These are phyloP conservation scores for Aureobasidium sp. DNA, from an alignment of 2,329 filamentous ascomycete genomes.

Conservation along the genomic window DNA sequence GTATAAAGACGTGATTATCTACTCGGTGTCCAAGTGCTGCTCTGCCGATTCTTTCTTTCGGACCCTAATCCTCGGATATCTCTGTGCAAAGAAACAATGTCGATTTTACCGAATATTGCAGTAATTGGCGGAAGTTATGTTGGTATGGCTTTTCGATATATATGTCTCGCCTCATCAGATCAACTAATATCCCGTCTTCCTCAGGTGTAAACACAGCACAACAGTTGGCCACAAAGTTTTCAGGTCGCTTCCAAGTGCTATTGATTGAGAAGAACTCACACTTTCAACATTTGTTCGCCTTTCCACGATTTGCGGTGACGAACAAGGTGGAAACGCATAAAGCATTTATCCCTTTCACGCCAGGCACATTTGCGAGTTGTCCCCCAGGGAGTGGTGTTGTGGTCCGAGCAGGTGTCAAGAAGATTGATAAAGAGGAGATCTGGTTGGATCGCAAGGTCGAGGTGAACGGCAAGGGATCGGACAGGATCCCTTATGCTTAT, in stretches of 20 bases:
- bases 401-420: not conserved
- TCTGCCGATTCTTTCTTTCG: no score
- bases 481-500: conserved; percentile 8
- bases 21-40: not conserved
- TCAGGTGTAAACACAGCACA: conserved; percentile 14
- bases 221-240: conserved; percentile 10
- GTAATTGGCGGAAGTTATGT: conserved; percentile 7
- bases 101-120: conserved; percentile 1
- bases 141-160: not conserved
- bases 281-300: conserved; percentile 14
- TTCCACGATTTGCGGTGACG: conserved; percentile 13
- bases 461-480: not conserved
- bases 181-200: no score
- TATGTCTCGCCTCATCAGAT: not conserved
- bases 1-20: not conserved
- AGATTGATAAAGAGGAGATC: not conserved
- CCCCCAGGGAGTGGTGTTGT: conserved; percentile 6
- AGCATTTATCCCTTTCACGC: conserved; percentile 13
- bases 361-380: conserved; percentile 3
- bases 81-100: not conserved
- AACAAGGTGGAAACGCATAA: conserved; percentile 10
- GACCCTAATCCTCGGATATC: not conserved
- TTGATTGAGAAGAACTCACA: conserved; percentile 16
- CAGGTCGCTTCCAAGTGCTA: conserved; percentile 3
- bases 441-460: conserved; percentile 7